Conservation (phyloP, 495 filamentous ascomycete species). For the Aspergillus leporis region DNA sequence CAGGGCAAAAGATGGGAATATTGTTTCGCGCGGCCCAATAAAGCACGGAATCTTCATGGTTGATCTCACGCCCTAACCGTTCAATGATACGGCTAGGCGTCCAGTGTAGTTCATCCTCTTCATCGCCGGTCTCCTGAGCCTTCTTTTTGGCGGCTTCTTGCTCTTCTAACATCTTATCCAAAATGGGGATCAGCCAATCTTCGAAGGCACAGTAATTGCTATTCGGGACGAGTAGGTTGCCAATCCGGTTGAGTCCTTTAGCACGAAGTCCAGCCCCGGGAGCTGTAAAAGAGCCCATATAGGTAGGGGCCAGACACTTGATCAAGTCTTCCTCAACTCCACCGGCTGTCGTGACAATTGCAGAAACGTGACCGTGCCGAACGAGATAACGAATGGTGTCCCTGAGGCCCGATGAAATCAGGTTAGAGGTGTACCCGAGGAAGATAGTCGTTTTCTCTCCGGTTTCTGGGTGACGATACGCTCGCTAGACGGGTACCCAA, state of each 20-base stretch:
- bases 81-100: slow-evolving; percentile 86
- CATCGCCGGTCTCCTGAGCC: slow-evolving; percentile 46
- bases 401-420: slow-evolving; percentile 92
- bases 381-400: slow-evolving; percentile 91
- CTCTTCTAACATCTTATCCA: slow-evolving; percentile 88
- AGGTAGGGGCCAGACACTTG: slow-evolving; percentile 93
- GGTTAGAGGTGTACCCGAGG: slow-evolving; percentile 93
- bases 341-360: slow-evolving; percentile 94
- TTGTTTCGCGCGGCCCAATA: slow-evolving; percentile 95
- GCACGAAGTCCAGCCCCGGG: slow-evolving; percentile 71
- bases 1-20: slow-evolving; percentile 96
- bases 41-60: slow-evolving; percentile 80
- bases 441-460: slow-evolving; percentile 83
- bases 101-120: slow-evolving; percentile 77
- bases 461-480: slow-evolving; percentile 73
- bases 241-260: slow-evolving; percentile 90
- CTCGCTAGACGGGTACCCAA: slow-evolving; percentile 49
- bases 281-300: slow-evolving; percentile 80
- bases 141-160: slow-evolving; percentile 70
- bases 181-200: slow-evolving; percentile 92
- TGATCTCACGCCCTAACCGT: slow-evolving; percentile 86
- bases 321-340: slow-evolving; percentile 97
- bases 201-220: slow-evolving; percentile 96
- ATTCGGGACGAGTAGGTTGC: slow-evolving; percentile 95
- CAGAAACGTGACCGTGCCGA: slow-evolving; percentile 84